Base-by-base conservation (phyloP, 1,284 basidiomycete species). In the Apiotrichum domesticum region DNA sequence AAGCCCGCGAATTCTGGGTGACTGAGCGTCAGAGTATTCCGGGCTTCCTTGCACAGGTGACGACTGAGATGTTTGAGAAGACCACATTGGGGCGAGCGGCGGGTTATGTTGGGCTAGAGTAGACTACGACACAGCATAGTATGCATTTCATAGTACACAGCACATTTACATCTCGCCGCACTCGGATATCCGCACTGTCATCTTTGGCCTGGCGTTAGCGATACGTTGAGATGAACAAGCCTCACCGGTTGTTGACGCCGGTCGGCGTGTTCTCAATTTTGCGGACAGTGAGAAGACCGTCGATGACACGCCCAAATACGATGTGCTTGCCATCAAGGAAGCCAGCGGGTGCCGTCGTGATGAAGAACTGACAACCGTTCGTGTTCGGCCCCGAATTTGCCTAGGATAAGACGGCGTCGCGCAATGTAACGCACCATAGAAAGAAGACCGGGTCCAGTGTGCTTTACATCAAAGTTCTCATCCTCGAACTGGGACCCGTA, bases 331-430 rank as follows among this genome's bases (percentile, higher is more conserved):
- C 88, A 70, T 97, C 91, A 43, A 97, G 81, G 74, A 98, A 98
- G 64, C 92, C 88, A 62, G 92, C 94, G 58, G 89, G 87, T 13
- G 87, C 90, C 0, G 90, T 92, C 0, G 95, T 98, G 69, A 98
- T 87, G 81, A 98, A 98, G 80, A 98, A 98, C 85, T 96, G 67
- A 14, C 89, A 95, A 3, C 93, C 93, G 68, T 97, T 96, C 4
- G 92, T 94, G 69, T 89, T 87, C 0, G 87, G 83, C 3, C 92
- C 92, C 0, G 91, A 94, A 75, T 96, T 96, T 0, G 92, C 92
- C 90, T 93, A 64, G 1, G 1, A 39, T 50, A 14, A 35, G 52
- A 43, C 29, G 29, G 29, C 29, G 29, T 29, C 29, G 29, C 29
- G 29, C 29, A 29, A 34, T 7, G 2, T 8, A 1, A 32, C 79